Conservation (phyloP, 2,329 filamentous ascomycete genomes). For the Diatrype stigma region DNA sequence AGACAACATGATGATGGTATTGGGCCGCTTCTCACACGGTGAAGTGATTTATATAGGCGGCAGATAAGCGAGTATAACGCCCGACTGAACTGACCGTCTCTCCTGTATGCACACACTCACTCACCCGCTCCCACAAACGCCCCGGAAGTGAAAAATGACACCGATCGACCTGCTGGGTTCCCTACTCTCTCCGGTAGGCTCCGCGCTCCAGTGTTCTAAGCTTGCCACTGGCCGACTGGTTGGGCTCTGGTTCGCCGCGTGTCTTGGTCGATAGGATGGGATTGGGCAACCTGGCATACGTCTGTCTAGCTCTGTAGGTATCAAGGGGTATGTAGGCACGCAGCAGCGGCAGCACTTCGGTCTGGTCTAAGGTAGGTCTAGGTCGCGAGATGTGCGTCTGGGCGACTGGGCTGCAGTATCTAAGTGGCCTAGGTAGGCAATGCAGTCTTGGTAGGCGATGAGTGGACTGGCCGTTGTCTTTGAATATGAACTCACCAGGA, state of each 20-base stretch:
- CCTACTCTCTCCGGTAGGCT: background rate
- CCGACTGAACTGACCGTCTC: too few species aligned
- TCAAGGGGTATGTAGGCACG: too few species aligned
- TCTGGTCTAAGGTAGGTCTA: too few species aligned
- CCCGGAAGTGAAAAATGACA: background rate
- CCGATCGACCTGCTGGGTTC: background rate
- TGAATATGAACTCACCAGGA: too few species aligned
- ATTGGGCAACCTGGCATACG: background rate
- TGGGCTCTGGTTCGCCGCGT: background rate
- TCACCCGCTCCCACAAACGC: background rate
- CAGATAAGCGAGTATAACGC: too few species aligned
- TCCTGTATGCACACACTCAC: background rate
- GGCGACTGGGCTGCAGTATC: background rate
- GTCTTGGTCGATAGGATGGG: background rate
- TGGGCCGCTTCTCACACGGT: background rate
- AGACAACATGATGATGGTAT: constrained; percentile 36
- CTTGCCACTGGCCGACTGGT: background rate
- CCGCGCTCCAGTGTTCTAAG: background rate
- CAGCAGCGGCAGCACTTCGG: too few species aligned
- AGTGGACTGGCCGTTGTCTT: too few species aligned
- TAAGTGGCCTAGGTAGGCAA: background rate
- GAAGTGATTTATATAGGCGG: too few species aligned
- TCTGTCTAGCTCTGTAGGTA: background rate
- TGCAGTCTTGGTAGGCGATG: too few species aligned
- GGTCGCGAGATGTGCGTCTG: background rate